These are phyloP conservation scores for Candida easanensis DNA, from an alignment of 805 yeast genomes.

Conservation along the genomic window DNA sequence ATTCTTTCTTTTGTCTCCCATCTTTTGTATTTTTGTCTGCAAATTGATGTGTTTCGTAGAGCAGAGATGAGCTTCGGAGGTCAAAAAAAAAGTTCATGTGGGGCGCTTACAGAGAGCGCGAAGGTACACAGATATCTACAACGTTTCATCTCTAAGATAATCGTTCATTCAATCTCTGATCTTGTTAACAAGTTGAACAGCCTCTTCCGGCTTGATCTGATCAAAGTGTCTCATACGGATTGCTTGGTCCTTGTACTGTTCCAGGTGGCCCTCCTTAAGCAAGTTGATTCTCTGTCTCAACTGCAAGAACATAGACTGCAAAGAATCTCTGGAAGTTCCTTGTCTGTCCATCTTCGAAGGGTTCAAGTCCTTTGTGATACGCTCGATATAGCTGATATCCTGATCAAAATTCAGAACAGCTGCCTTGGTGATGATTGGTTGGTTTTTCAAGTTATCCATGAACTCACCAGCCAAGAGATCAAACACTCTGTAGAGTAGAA, in stretches of 20 bases:
- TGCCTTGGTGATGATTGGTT: constrained; percentile 51
- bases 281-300: constrained; percentile 77
- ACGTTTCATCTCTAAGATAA: too few relatives aligned
- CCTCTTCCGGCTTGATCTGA: constrained; percentile 71
- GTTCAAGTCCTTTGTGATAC: constrained; percentile 34
- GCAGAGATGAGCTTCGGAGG: too few relatives aligned
- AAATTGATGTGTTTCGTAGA: not conserved
- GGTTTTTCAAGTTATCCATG: constrained; percentile 52
- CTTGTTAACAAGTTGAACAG: constrained; percentile 57
- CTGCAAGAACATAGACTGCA: constrained; percentile 73
- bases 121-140: too few relatives aligned
- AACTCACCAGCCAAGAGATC: constrained; percentile 79
- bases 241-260: constrained; percentile 57
- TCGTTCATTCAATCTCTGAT: constrained; percentile 25
- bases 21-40: constrained; percentile 3
- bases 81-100: too few relatives aligned
- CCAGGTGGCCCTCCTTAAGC: constrained; percentile 59
- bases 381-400: constrained; percentile 77
- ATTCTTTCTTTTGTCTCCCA: constrained; percentile 23
- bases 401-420: constrained; percentile 72
- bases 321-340: constrained; percentile 38
- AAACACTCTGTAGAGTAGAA: constrained; percentile 82
- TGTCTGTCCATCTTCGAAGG: constrained; percentile 23
- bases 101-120: too few relatives aligned
- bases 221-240: constrained; percentile 65